phyloP scores from a whole-genome alignment of 768 basidiomycete species.

The Lentinus brumalis region DNA sequence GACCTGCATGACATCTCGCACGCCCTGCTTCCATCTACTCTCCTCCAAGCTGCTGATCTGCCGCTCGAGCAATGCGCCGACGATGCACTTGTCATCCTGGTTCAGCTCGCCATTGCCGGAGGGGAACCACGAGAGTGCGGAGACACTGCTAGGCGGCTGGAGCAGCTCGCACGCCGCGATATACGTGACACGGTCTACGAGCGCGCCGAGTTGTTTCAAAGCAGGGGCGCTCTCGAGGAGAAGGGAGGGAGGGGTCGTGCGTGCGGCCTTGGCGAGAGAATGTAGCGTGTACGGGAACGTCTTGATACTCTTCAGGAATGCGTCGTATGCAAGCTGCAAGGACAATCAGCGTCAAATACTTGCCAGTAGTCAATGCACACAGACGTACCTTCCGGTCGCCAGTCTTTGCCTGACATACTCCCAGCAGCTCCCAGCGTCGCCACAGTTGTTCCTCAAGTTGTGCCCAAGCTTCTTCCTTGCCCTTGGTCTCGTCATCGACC shows the following conservation, averaged over 20 bases:
- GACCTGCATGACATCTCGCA: conserved; percentile 38
- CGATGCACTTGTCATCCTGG: conserved; percentile 27
- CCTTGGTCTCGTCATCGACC: conserved; percentile 29
- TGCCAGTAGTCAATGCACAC: not conserved
- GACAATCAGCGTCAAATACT: not conserved
- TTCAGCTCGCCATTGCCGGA: not conserved
- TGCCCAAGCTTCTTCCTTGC: conserved; percentile 48
- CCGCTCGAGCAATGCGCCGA: conserved; percentile 60
- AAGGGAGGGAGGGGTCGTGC: conserved; percentile 28
- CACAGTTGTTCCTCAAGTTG: conserved; percentile 66
- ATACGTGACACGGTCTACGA: conserved; percentile 69
- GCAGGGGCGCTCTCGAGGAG: conserved; percentile 45
- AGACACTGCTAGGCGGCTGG: conserved; percentile 42
- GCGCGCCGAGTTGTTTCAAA: conserved; percentile 56
- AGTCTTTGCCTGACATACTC: conserved; percentile 74
- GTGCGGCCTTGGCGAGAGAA: conserved; percentile 40
- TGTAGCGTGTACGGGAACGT: conserved; percentile 51
- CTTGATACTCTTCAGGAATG: conserved; percentile 52
- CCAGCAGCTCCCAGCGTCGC: conserved; percentile 81
- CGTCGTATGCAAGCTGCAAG: conserved; percentile 59
- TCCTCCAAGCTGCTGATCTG: conserved; percentile 60
- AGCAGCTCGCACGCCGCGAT: conserved; percentile 69
- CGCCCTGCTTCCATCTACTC: conserved; percentile 59
- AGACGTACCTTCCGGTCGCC: conserved; percentile 70
- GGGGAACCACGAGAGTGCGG: conserved; percentile 36